These are phyloP conservation scores for Polytrichum formosum DNA, from an alignment of 225 moss, liverwort and hornwort species.

Conservation along the genomic window DNA sequence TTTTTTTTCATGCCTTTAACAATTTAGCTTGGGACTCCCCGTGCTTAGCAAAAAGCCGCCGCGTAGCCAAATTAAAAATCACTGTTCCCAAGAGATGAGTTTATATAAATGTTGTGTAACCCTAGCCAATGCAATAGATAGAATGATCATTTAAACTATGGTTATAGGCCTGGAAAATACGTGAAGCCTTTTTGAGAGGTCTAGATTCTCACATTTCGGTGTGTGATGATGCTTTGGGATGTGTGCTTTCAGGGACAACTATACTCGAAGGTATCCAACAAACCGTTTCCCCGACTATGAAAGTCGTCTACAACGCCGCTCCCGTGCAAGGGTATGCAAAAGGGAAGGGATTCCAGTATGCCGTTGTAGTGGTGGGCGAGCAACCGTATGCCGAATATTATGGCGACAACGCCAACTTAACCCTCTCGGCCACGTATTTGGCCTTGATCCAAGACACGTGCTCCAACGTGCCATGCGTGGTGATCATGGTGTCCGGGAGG, in stretches of 20 bases:
- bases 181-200: too few species aligned
- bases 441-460: conserved; percentile 58
- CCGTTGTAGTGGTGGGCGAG: conserved; percentile 70
- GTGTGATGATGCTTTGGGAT: too few species aligned
- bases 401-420: conserved; percentile 71
- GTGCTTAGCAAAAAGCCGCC: too few species aligned
- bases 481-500: conserved; percentile 59
- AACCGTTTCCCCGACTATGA: conserved; percentile 24
- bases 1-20: too few species aligned
- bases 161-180: too few species aligned
- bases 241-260: conserved; percentile 43
- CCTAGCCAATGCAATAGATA: too few species aligned
- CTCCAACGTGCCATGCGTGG: conserved; percentile 45
- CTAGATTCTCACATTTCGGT: too few species aligned
- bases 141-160: too few species aligned
- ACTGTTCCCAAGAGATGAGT: too few species aligned
- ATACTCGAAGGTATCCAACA: conserved; percentile 44
- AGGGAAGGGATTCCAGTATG: conserved; percentile 35
- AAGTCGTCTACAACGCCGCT: conserved; percentile 34
- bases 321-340: conserved; percentile 38
- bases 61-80: too few species aligned
- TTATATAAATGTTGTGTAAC: too few species aligned
- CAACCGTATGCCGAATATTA: conserved; percentile 50
- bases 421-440: conserved; percentile 44
- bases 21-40: too few species aligned